Percentiles rank a stretch among this genome's conserved stretches.
These are phyloP conservation scores for Populus trichocarpa DNA, from an alignment of 441 rosid genomes.

Conservation along the genomic window DNA sequence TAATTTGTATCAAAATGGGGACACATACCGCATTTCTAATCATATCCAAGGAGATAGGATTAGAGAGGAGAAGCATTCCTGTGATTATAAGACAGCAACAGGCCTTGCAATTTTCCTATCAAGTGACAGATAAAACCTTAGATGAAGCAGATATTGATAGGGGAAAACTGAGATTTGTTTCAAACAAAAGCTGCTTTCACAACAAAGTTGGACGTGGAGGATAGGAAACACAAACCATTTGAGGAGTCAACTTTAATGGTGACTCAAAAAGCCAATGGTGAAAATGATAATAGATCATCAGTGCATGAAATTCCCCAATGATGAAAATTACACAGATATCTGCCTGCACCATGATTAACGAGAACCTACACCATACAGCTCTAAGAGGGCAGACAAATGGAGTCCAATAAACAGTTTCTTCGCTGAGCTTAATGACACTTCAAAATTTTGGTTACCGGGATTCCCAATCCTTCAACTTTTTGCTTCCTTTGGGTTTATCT, in stretches of 20 bases:
- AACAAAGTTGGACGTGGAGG: neutral
- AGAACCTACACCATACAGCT: neutral
- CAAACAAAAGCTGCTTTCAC: neutral
- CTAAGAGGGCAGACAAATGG: neutral
- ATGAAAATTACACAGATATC: neutral
- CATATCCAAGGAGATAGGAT: too few species aligned
- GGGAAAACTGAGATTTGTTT: neutral
- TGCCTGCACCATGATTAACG: neutral
- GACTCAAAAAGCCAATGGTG: neutral
- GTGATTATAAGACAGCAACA: too few species aligned
- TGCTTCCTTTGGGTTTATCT: constrained; percentile 85
- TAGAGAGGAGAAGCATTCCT: too few species aligned
- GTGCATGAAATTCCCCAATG: neutral
- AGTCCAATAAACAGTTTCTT: neutral
- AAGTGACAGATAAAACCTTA: neutral
- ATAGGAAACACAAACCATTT: neutral
- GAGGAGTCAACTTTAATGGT: neutral
- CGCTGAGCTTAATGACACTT: too few species aligned
- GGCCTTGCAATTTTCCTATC: too few species aligned
- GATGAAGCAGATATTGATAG: neutral
- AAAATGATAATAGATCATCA: neutral
- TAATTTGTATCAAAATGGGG: too few species aligned
- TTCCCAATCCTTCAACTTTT: constrained; percentile 92
- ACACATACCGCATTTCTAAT: too few species aligned
- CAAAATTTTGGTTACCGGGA: constrained; percentile 9